Conservation (phyloP, 2,329 filamentous ascomycete species). For the Zalaria obscura region DNA sequence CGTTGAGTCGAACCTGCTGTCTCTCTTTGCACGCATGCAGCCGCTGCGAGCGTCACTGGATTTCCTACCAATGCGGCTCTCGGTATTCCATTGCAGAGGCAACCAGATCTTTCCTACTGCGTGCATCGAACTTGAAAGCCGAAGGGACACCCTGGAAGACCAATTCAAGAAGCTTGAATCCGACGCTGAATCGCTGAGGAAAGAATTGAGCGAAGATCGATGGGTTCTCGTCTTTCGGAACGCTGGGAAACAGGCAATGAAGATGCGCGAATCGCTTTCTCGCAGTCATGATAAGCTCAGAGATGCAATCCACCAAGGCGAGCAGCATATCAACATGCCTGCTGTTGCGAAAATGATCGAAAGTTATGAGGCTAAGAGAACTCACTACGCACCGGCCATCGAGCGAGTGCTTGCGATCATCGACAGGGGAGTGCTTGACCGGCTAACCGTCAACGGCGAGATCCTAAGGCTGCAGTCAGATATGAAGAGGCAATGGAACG, state of each 20-base stretch:
- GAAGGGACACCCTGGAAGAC: conserved; percentile 61
- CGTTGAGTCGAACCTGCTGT: conserved; percentile 78
- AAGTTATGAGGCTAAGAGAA: conserved; percentile 87
- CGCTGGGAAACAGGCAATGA: conserved; percentile 78
- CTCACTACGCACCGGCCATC: conserved; percentile 86
- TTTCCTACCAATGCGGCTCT: conserved; percentile 87
- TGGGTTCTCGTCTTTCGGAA: conserved; percentile 95
- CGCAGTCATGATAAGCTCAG: conserved; percentile 70
- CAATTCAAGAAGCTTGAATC: conserved; percentile 78
- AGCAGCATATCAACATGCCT: conserved; percentile 58
- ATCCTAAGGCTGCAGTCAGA: conserved; percentile 77
- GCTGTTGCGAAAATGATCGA: conserved; percentile 71
- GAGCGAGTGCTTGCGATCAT: conserved; percentile 85
- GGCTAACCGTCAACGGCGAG: conserved; percentile 93
- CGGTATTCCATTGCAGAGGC: conserved; percentile 69
- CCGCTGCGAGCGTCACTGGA: conserved; percentile 84
- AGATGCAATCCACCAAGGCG: conserved; percentile 61
- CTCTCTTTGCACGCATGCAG: conserved; percentile 89
- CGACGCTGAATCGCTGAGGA: conserved; percentile 77
- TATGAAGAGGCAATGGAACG: conserved; percentile 68
- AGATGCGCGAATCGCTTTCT: conserved; percentile 93
- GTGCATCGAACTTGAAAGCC: conserved; percentile 72
- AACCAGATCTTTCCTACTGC: conserved; percentile 73
- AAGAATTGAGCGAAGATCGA: conserved; percentile 85
- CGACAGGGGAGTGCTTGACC: conserved; percentile 85